Evolutionary conservation across 75 land plant genomes (phyloP), one percentile per base, ranked within the genome.

Genomic region (Azolla pinnata): DNA sequence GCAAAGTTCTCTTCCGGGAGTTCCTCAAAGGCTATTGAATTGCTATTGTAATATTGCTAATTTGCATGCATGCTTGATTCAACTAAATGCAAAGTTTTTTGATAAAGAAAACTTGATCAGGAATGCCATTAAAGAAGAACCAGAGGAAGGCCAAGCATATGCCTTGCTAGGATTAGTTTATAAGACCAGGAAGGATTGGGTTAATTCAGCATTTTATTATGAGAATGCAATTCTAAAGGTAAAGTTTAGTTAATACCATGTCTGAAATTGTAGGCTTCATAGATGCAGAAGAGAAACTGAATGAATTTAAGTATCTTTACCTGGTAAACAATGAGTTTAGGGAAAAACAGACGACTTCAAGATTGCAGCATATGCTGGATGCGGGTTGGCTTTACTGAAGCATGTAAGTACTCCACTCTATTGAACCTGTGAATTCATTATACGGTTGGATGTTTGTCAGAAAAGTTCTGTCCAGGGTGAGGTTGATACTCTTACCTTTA

Each of bases 121-220:
- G 54, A 24, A 52, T 52, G 54, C 54, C 28, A 52, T 52, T 29
- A 52, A 52, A 52, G 54, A 52, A 29, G 54, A 52, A 2, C 54
- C 54, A 9, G 54, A 52, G 10, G 27, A 52, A 52, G 54, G 29
- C 1, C 29, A 52, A 14, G 54, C 54, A 2, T 52, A 52, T 52
- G 54, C 54, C 18, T 27, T 52, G 14, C 14, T 52, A 52, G 54
- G 54, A 29, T 24, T 23, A 14, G 54, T 52, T 52, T 52, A 52
- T 14, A 52, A 52, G 25, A 1, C 2, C 2, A 18, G 24, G 4
- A 25, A 52, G 28, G 54, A 52, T 27, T 52, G 54, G 54, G 29
- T 19, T 14, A 52, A 52, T 52, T 52, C 54, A 2, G 54, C 54
- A 1, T 2, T 14, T 2, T 52, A 52, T 29, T 52, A 52, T 29